Evolutionary conservation across 2,329 filamentous ascomycete species (phyloP).

Genomic region (Talaromyces atroroseus): DNA sequence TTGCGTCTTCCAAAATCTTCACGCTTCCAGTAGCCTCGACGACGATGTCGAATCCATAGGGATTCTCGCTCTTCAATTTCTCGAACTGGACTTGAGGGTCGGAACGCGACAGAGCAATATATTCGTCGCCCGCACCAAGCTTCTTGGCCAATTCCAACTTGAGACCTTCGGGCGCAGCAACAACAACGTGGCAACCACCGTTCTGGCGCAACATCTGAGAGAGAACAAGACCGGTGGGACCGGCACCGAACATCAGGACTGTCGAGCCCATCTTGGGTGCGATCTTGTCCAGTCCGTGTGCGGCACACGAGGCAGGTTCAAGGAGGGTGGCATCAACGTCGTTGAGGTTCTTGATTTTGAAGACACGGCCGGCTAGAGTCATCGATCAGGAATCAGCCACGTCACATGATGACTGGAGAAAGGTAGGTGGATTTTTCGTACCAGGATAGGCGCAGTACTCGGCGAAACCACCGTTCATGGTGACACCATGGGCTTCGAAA

Average conservation of each 20-base stretch:
- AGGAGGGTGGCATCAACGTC: slow-evolving; percentile 63
- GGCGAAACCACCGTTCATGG: slow-evolving; percentile 64
- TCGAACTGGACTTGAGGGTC: slow-evolving; percentile 56
- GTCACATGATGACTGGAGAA: neutral
- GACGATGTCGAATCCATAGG: slow-evolving; percentile 68
- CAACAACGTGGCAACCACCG: slow-evolving; percentile 63
- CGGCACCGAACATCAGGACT: slow-evolving; percentile 61
- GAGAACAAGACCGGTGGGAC: slow-evolving; percentile 60
- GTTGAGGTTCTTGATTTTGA: slow-evolving; percentile 60
- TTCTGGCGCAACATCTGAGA: slow-evolving; percentile 60
- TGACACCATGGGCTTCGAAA: slow-evolving; percentile 56
- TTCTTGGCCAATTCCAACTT: slow-evolving; percentile 63
- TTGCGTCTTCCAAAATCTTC: slow-evolving; percentile 64
- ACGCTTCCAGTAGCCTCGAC: slow-evolving; percentile 65
- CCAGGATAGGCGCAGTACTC: slow-evolving; percentile 57
- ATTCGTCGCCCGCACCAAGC: slow-evolving; percentile 45
- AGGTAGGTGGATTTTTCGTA: slow-evolving; percentile 17
- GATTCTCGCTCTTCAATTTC: slow-evolving; percentile 58
- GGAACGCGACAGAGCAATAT: slow-evolving; percentile 42
- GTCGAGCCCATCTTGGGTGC: slow-evolving; percentile 58
- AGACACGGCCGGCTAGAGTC: slow-evolving; percentile 48
- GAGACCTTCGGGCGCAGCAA: slow-evolving; percentile 62
- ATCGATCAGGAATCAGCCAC: too few relatives aligned
- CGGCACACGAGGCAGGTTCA: slow-evolving; percentile 64
- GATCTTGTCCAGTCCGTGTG: slow-evolving; percentile 64